These are phyloP conservation scores for Harringtonia aguacate DNA, from an alignment of 2,329 filamentous ascomycete genomes.

Conservation along the genomic window DNA sequence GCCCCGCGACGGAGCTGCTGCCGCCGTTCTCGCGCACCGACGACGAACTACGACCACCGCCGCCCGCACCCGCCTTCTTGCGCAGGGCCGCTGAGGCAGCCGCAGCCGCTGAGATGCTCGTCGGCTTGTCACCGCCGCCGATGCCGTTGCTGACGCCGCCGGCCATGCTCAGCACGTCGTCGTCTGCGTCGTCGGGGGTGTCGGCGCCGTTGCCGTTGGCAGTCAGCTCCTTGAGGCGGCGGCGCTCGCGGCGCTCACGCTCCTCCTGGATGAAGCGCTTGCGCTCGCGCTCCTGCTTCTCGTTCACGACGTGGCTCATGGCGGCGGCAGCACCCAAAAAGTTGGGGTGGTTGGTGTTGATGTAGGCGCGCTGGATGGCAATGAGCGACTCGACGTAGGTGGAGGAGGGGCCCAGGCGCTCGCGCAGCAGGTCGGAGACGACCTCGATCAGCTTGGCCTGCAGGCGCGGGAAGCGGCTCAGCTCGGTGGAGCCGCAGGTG, in stretches of 20 bases:
- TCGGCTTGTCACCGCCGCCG: constrained; percentile 35
- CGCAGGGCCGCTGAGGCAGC: constrained; percentile 46
- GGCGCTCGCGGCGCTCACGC: constrained; percentile 72
- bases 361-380: constrained; percentile 93
- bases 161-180: constrained; percentile 50
- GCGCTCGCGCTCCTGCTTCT: constrained; percentile 89
- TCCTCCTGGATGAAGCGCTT: constrained; percentile 73
- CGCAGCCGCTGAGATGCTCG: constrained; percentile 17
- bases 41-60: constrained; percentile 66
- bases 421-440: constrained; percentile 87
- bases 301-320: constrained; percentile 93
- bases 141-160: constrained; percentile 17
- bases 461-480: constrained; percentile 81
- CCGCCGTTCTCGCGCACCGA: constrained; percentile 59
- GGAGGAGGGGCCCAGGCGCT: constrained; percentile 81
- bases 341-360: constrained; percentile 99
- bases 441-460: constrained; percentile 98
- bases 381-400: constrained; percentile 93
- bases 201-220: constrained; percentile 31
- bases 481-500: constrained; percentile 90
- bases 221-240: constrained; percentile 73
- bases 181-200: constrained; percentile 51
- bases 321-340: constrained; percentile 93
- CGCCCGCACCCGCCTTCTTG: constrained; percentile 40
- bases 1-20: constrained; percentile 47